Evolutionary conservation across 2,329 filamentous ascomycete genomes (phyloP), one percentile per base, ranked within the genome.

Genomic region (Rutstroemia sp.): DNA sequence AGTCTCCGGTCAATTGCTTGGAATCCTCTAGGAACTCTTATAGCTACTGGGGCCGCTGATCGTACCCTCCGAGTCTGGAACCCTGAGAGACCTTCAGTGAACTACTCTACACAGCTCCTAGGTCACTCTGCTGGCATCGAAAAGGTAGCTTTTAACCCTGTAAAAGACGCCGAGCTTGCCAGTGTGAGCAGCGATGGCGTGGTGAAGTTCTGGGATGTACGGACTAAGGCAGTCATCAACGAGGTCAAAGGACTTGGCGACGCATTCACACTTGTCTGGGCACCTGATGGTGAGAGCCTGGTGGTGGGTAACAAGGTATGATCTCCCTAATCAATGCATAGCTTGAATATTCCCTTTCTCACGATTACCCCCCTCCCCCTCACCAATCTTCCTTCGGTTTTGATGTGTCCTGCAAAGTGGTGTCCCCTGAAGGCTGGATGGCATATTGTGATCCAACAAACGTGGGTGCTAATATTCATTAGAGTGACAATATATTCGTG

Each of bases 1-100:
- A 90, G 86, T 61, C 78, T 95, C 56, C 84, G 88, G 42, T 86
- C 87, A 1, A 85, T 97, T 62, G 86, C 88, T 41, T 97, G 92
- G 92, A 96, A 92, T 62, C 89, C 92, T 0, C 77, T 89, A 0
- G 91, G 92, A 37, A 87, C 83, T 8, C 77, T 94, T 58, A 84
- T 97, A 59, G 92, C 92, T 0, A 95, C 92, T 0, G 91, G 90
- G 3, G 81, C 86, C 5, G 75, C 78, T 23, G 85, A 89, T 66
- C 82, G 80, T 63, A 87, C 81, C 8, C 72, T 92, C 54, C 83
- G 88, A 65, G 85, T 92, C 62, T 92, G 88, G 88, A 92, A 92
- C 63, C 86, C 87, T 1, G 88, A 92, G 63, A 84, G 86, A 65
- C 79, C 84, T 2, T 83, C 87, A 63, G 81, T 88, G 39, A 86